Conservation (phyloP, 352 stramenopile species). For the Thraustochytrium sp. region DNA sequence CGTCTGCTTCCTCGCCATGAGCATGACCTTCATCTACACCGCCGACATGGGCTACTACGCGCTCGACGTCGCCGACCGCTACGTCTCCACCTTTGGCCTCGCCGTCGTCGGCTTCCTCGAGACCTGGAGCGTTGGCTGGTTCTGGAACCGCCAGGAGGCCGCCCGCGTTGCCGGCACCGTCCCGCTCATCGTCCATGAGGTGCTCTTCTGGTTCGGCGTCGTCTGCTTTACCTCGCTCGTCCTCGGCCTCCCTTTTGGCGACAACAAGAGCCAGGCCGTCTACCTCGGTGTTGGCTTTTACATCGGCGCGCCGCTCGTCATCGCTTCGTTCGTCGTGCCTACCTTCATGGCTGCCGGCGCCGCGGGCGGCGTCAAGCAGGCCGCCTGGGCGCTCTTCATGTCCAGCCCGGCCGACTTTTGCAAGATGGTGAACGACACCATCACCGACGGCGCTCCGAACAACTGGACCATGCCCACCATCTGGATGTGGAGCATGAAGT, state of each 20-base stretch:
- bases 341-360: background rate
- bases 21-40: slow-evolving; percentile 52
- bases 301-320: background rate
- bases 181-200: background rate
- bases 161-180: slow-evolving; percentile 48
- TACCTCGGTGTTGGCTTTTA: too few species aligned
- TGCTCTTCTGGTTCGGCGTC: background rate
- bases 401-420: background rate
- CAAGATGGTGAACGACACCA: background rate
- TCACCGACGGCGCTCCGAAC: background rate
- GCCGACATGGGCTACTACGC: slow-evolving; percentile 58
- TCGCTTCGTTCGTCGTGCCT: background rate
- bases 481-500: slow-evolving; percentile 1
- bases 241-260: background rate
- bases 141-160: slow-evolving; percentile 51
- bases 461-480: background rate
- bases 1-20: slow-evolving; percentile 49
- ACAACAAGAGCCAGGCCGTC: too few species aligned
- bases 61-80: slow-evolving; percentile 58
- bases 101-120: slow-evolving; percentile 56
- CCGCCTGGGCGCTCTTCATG: background rate
- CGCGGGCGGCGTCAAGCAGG: slow-evolving; percentile 1
- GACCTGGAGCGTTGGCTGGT: slow-evolving; percentile 54
- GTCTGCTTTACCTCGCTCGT: background rate
- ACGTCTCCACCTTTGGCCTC: slow-evolving; percentile 59